Evolutionary conservation across 176 grass and related monocot genomes (phyloP), one percentile per base, ranked within the genome.

Genomic region (Triticum dicoccoides): DNA sequence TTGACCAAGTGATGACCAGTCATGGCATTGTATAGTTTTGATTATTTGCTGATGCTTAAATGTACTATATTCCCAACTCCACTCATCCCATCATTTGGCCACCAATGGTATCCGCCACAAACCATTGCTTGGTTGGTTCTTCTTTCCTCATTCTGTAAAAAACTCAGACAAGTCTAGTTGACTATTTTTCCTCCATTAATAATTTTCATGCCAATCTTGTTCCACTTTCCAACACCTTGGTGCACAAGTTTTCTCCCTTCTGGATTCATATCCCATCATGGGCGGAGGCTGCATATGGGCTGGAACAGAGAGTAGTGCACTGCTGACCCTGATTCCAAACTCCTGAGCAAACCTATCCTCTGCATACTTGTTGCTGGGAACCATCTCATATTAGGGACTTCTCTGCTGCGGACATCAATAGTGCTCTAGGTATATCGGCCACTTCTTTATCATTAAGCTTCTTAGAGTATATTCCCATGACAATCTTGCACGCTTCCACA

Each of bases 191-290:
- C 88, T 56, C 88, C 95, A 65, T 92, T 75, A 37, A 94, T 87
- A 90, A 97, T 89, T 97, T 92, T 88, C 86, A 92, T 94, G 25
- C 84, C 89, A 32, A 91, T 91, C 90, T 94, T 92, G 80, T 97
- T 97, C 95, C 92, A 97, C 54, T 94, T 90, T 69, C 92, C 90
- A n/a, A 94, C 88, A 35, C 66, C 66, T 74, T 35, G 94, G 92
- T 13, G 76, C 65, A 86, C 95, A 94, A 45, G 61, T 64, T 88
- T 89, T 92, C 59, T 94, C 92, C 76, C 65, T 92, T 30, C 92
- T 90, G 66, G 83, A 73, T 12, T 92, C 87, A 79, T 97, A 97
- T 84, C 89, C 92, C 56, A 97, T 85, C 73, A 62, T 70, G 24
- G 92, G 92, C 83, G 95, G 88, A 51, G 87, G 92, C 44, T 93